These are phyloP conservation scores for Ensete ventricosum DNA, from an alignment of 176 grass and related monocot genomes.

Conservation along the genomic window DNA sequence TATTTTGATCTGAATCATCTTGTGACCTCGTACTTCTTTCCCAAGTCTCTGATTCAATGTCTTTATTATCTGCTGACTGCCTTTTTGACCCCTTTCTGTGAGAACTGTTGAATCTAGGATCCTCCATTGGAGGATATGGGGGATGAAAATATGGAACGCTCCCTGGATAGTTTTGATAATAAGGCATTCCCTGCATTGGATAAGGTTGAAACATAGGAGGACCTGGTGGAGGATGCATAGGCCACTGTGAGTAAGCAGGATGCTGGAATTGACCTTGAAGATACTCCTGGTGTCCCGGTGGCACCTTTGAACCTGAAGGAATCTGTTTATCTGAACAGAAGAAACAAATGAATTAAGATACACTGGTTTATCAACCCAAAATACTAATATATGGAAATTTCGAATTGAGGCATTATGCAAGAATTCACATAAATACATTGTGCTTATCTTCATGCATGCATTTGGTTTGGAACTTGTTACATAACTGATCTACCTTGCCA, in stretches of 20 bases:
- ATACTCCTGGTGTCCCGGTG: constrained; percentile 14
- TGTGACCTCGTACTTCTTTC: constrained; percentile 16
- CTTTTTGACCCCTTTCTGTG: constrained; percentile 43
- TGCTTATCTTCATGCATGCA: not conserved
- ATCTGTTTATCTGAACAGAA: constrained; percentile 18
- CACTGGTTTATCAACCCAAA: not conserved
- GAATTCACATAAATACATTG: not conserved
- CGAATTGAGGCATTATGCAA: not conserved
- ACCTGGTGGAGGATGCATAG: constrained; percentile 66
- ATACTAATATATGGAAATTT: not conserved
- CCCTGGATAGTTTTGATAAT: constrained; percentile 67
- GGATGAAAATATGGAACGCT: constrained; percentile 48
- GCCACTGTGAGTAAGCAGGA: constrained; percentile 63
- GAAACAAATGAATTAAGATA: constrained; percentile 2
- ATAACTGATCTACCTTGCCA: too few relatives aligned
- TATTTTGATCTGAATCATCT: constrained; percentile 26
- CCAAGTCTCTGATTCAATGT: constrained; percentile 27
- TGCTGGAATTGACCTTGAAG: constrained; percentile 58
- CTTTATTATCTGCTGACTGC: constrained; percentile 59
- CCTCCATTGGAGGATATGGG: constrained; percentile 63
- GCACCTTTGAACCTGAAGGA: not conserved
- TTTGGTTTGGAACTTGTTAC: not conserved
- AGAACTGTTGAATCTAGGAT: constrained; percentile 39
- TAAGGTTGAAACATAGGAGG: constrained; percentile 46
- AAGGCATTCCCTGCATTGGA: constrained; percentile 72